Base-by-base conservation (phyloP, 352 stramenopile species). In the Pythium utonaiense region DNA sequence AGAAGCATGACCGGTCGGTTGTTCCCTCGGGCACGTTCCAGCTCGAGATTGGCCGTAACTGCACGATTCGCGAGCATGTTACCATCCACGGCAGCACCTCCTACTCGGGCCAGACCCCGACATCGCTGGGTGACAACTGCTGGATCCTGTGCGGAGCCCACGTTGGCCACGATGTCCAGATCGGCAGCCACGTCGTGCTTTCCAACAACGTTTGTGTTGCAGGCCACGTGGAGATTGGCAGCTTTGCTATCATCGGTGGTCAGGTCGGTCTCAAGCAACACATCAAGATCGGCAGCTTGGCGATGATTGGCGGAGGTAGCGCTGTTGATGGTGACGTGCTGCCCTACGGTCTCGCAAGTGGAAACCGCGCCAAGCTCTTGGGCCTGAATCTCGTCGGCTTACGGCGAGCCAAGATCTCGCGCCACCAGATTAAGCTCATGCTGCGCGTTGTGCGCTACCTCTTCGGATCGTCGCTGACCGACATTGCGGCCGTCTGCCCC, bases 201-300 rank as follows among this genome's bases (percentile, higher is more conserved):
- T 90, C 80, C 22, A 94, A 94, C 64, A 89, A 91, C 54, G 83
- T 89, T 8, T 90, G 80, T 54, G 73, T 94, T 47, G 85, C 85
- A 49, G 85, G 85, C 25, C 85, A 94, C 60, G 85, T 94, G 1
- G 67, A 74, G 13, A 89, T 94, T 51, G 79, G 81, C 48, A 78
- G 86, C 53, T 78, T 77, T 51, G 83, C 85, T 10, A 86, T 93
- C 57, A 76, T 94, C 34, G 83, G 85, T 19, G 85, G 85, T 25
- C 83, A 91, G 53, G 83, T 87, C 24, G 83, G 85, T 0, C 63
- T 94, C 42, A 91, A 93, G 67, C 85, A 94, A 64, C 67, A 87
- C 55, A 75, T 91, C 33, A 81, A 75, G 22, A 69, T 94, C 3
- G 85, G 85, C 21, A 74, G 70, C 6, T 60, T 91, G 21, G 83